Evolutionary conservation across 345 rosid species (phyloP), one percentile per base, ranked within the genome.

Genomic region (Luvunga scandens): DNA sequence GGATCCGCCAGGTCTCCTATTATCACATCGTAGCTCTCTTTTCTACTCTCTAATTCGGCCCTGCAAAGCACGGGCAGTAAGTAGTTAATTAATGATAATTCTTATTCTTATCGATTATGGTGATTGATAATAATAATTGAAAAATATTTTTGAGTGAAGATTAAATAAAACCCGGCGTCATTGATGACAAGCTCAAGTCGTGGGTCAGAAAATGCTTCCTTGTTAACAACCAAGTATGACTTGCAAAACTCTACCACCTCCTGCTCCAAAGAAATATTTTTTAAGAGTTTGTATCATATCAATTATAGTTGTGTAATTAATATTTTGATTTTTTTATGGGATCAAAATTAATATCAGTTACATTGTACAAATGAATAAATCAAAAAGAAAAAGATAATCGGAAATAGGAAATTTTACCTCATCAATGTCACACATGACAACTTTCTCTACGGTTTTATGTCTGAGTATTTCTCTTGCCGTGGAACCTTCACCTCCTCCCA

Each of bases 401-500:
- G 30, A 62, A 36, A 30, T 24, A 16, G 59, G 39, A 34, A 42
- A 45, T 30, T 66, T 6, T 80, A 86, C 93, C 93, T 84, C 86
- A 57, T 90, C 93, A 66, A 90, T 90, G 87, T 90, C 93, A 75
- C 92, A 88, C 91, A 88, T 90, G 62, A 83, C 77, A 70, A 84
- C 89, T 71, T 87, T 88, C 33, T 86, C 89, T 3, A 86, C 84
- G 12, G 85, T 72, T 65, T 39, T 83, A 62, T 90, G 93, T 65
- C 86, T 85, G 24, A 90, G 87, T 30, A 86, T 83, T 78, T 90
- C 92, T 73, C 92, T 87, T 22, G 92, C 94, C 0, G 94, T 87
- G 64, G 94, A 90, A 9, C 92, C 94, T 81, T 90, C 94, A 66
- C 94, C 94, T 31, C 94, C 94, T 66, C 94, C 92, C 94, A 89